These are phyloP conservation scores for Vigna reflexopilosa DNA, from an alignment of 306 rosid genomes.

Conservation along the genomic window DNA sequence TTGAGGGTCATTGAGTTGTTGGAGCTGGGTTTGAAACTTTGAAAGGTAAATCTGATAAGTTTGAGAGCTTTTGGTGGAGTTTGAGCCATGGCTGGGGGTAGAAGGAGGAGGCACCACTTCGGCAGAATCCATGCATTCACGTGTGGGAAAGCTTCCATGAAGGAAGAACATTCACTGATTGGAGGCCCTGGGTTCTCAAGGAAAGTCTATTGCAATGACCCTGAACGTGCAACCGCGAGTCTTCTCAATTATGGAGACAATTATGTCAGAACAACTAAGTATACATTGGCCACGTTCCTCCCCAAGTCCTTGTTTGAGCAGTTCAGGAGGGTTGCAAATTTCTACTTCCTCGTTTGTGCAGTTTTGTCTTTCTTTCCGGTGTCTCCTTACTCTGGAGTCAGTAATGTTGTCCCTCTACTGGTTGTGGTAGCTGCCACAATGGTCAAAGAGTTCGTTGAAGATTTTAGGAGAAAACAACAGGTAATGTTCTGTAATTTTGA, in stretches of 20 bases:
- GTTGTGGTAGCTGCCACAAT: constrained; percentile 88
- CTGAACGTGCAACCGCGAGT: constrained; percentile 62
- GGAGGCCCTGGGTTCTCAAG: constrained; percentile 99
- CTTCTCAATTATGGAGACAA: constrained; percentile 63
- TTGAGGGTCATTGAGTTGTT: constrained; percentile 26
- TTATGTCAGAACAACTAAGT: constrained; percentile 87
- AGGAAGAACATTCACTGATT: constrained; percentile 75
- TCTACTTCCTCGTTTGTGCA: constrained; percentile 84
- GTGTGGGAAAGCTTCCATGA: constrained; percentile 73
- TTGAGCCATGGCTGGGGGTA: constrained; percentile 61
- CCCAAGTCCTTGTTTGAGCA: constrained; percentile 96
- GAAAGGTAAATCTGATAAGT: constrained; percentile 1
- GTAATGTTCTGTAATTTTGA: constrained; percentile 48
- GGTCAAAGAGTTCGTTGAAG: constrained; percentile 88
- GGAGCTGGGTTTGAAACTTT: constrained; percentile 12
- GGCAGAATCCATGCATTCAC: constrained; percentile 84
- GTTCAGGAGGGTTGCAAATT: constrained; percentile 88
- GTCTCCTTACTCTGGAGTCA: constrained; percentile 84
- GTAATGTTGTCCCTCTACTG: constrained; percentile 81
- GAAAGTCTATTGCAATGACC: constrained; percentile 74
- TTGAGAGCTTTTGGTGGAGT: neutral
- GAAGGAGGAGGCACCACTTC: constrained; percentile 72
- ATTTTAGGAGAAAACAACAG: constrained; percentile 86
- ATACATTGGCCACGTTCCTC: constrained; percentile 77
- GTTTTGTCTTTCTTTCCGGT: constrained; percentile 75